Conservation (phyloP, 441 rosid genomes). For the Gossypium aridum region DNA sequence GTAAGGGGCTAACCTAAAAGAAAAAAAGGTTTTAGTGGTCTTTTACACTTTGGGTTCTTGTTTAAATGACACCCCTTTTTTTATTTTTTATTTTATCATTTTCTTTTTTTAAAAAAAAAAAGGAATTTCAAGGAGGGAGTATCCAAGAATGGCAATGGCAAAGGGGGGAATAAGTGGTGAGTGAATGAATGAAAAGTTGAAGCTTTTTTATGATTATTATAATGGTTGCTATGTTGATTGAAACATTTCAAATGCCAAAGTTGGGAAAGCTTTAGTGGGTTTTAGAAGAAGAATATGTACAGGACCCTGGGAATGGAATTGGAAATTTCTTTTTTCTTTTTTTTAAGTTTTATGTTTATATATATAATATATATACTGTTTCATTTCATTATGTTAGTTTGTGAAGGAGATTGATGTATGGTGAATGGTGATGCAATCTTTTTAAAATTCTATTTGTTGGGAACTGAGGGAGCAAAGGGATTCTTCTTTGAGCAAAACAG, state of each 20-base stretch:
- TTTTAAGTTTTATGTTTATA: not conserved
- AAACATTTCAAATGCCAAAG: conserved; percentile 17
- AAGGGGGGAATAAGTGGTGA: conserved; percentile 18
- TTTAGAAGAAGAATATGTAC: conserved; percentile 20
- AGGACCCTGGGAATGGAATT: not conserved
- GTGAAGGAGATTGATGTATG: no score
- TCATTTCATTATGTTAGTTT: not conserved
- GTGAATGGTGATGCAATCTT: no score
- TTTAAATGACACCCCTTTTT: no score
- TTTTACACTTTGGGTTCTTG: no score
- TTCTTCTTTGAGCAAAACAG: no score
- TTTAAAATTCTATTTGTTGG: no score
- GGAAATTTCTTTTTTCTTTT: not conserved
- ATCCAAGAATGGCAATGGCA: no score
- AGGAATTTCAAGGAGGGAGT: no score
- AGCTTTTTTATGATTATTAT: conserved; percentile 4
- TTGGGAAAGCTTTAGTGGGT: conserved; percentile 9
- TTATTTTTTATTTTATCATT: no score
- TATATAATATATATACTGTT: not conserved
- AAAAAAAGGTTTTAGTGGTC: not conserved
- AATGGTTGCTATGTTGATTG: conserved; percentile 30
- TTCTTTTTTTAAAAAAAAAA: no score
- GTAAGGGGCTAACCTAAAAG: conserved; percentile 39
- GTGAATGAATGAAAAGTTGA: conserved; percentile 27
- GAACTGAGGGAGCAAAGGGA: no score